Percentiles rank a stretch among this genome's conserved stretches.
Conservation (phyloP, 2,329 filamentous ascomycete genomes). For the Pleomassaria siparia region DNA sequence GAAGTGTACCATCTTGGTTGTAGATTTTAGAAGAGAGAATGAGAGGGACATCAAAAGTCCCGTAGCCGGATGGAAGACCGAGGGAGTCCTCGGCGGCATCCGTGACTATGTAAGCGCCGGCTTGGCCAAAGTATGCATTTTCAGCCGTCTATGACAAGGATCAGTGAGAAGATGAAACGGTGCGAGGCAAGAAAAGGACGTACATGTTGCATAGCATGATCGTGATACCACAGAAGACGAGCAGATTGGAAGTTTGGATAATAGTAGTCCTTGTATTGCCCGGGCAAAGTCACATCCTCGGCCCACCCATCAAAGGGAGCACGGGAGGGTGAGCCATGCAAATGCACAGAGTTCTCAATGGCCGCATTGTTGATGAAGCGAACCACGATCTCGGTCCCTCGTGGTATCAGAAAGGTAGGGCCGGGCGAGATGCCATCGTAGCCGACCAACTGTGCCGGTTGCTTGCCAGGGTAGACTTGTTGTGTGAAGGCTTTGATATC, state of each 20-base stretch:
- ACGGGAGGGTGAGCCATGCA: slow-evolving; percentile 49
- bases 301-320: slow-evolving; percentile 58
- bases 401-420: slow-evolving; percentile 51
- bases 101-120: slow-evolving; percentile 59
- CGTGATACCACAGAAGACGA: slow-evolving; percentile 60
- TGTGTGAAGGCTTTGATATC: slow-evolving; percentile 43
- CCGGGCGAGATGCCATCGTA: slow-evolving; percentile 59
- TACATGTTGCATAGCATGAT: slow-evolving; percentile 32
- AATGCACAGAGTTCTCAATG: slow-evolving; percentile 51
- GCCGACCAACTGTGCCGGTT: slow-evolving; percentile 44
- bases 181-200: not conserved
- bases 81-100: slow-evolving; percentile 56
- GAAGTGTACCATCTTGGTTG: slow-evolving; percentile 53
- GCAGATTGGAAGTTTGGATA: slow-evolving; percentile 58
- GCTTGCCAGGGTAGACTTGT: slow-evolving; percentile 44
- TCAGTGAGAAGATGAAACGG: not conserved
- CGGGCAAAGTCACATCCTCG: slow-evolving; percentile 51
- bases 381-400: slow-evolving; percentile 54
- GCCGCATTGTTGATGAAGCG: slow-evolving; percentile 55
- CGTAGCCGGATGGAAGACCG: slow-evolving; percentile 53
- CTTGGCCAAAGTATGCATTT: slow-evolving; percentile 62
- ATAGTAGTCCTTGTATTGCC: slow-evolving; percentile 62
- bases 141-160: slow-evolving; percentile 50
- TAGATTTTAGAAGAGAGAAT: slow-evolving; percentile 56
- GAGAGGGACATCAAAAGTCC: slow-evolving; percentile 56